phyloP scores from a whole-genome alignment of 2,329 filamentous ascomycete species.

The Neonectria magnoliae region DNA sequence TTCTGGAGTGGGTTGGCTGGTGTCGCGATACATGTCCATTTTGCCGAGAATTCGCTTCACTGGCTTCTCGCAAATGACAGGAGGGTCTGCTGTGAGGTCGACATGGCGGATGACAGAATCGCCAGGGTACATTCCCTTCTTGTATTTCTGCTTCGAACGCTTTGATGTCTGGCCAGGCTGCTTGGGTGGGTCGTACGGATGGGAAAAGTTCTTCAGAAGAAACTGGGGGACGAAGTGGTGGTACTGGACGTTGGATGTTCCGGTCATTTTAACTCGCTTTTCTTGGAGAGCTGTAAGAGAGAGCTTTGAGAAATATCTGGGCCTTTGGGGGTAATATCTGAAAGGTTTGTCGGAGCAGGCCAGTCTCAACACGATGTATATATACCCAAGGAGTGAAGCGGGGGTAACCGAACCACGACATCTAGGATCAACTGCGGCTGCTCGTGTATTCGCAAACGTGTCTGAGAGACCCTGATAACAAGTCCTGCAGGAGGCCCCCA shows the following conservation, averaged over 20 bases:
- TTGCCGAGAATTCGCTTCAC: constrained; percentile 2
- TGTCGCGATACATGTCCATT: constrained; percentile 6
- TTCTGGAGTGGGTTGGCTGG: not conserved
- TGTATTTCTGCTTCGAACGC: not conserved
- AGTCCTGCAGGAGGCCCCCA: not conserved
- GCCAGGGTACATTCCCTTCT: not conserved
- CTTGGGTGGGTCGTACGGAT: not conserved
- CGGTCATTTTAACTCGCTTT: not conserved
- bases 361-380: too few relatives aligned
- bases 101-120: constrained; percentile 7
- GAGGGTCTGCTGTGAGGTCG: constrained; percentile 1
- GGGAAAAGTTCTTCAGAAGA: constrained; percentile 9
- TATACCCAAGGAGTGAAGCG: not conserved
- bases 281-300: not conserved
- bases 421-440: too few relatives aligned
- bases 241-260: not conserved
- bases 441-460: too few relatives aligned
- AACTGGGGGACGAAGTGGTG: constrained; percentile 18
- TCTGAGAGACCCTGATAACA: too few relatives aligned
- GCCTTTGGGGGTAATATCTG: too few relatives aligned
- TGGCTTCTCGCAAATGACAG: constrained; percentile 2
- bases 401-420: too few relatives aligned
- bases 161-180: not conserved
- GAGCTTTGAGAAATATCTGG: not conserved
- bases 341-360: too few relatives aligned